Base-by-base conservation (phyloP, 1,139 yeast genomes). In the Lodderomyces pseudojiufengensis region DNA sequence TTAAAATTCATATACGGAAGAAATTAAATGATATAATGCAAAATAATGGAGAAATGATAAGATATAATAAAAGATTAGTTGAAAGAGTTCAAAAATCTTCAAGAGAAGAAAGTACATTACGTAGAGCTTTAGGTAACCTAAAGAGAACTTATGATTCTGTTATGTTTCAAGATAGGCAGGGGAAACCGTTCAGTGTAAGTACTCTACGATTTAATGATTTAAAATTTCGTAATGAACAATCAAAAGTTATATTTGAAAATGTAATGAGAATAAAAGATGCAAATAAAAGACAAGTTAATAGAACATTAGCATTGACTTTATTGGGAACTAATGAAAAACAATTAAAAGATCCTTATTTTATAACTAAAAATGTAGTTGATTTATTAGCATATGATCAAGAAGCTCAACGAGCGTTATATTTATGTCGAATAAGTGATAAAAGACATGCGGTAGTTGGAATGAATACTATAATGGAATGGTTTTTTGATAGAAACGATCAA, bases 281-380 rank as follows among this genome's bases (percentile, higher is more conserved):
- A 7, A 48, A 53, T n/a, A 55, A 55, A 12, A 53, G 48, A 26
- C 55, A 55, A 16, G 45, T 60, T 6, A 77, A 78, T 46, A 58
- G 62, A 33, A 56, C 73, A 33, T 54, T 81, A 33, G 48, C 76
- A 31, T 69, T 72, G 44, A 61, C 71, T 1, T 59, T 80, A 7
- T 53, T 83, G 20, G 88, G 90, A 3, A 67, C 78, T 1, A 73
- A 74, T 31, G 76, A 71, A 3, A 63, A 62, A 23, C 82, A 77
- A 49, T 45, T 83, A 16, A 59, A 67, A 34, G 86, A 83, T 52
- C 73, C 84, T 0, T 64, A 62, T 33, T 49, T 73, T 24, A 77
- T 82, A 8, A 74, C 77, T 9, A 53, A 65, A 25, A 81, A 80
- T 40, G 78, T 75, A 0, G 47, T 59, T 10, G 70, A 72, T 37